Evolutionary conservation across 352 stramenopile genomes (phyloP).

Genomic region (Phytophthora melonis): DNA sequence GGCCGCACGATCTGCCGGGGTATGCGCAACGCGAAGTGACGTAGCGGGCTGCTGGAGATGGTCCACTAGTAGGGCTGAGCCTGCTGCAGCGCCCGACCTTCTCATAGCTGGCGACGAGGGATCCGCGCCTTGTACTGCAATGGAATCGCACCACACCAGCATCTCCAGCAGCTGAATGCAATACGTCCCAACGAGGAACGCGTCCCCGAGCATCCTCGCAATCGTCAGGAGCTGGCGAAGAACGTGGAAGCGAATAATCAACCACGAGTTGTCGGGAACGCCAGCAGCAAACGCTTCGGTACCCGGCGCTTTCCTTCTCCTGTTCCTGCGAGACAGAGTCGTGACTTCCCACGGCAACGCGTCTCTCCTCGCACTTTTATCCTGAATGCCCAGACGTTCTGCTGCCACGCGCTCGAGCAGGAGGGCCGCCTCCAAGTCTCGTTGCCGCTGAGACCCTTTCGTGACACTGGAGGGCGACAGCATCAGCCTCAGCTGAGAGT

Average conservation of each 20-base stretch:
- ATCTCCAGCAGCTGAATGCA: slow-evolving; percentile 75
- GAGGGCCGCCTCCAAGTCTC: slow-evolving; percentile 70
- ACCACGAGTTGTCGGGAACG: slow-evolving; percentile 59
- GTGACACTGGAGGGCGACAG: slow-evolving; percentile 36
- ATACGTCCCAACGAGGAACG: slow-evolving; percentile 61
- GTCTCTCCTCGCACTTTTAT: not conserved
- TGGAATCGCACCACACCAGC: slow-evolving; percentile 67
- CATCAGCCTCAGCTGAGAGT: slow-evolving; percentile 23
- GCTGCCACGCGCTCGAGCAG: slow-evolving; percentile 65
- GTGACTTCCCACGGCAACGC: slow-evolving; percentile 57
- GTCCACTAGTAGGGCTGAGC: slow-evolving; percentile 36
- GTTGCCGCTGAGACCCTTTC: slow-evolving; percentile 36
- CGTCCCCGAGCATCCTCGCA: slow-evolving; percentile 62
- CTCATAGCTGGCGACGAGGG: slow-evolving; percentile 9
- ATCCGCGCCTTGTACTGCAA: slow-evolving; percentile 25
- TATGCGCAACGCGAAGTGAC: slow-evolving; percentile 33
- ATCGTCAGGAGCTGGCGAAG: slow-evolving; percentile 79
- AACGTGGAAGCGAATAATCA: slow-evolving; percentile 79
- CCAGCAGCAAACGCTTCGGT: slow-evolving; percentile 1
- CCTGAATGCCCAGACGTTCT: slow-evolving; percentile 55
- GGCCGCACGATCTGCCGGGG: slow-evolving; percentile 23
- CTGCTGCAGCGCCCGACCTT: slow-evolving; percentile 1
- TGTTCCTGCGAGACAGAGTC: slow-evolving; percentile 39
- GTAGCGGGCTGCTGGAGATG: slow-evolving; percentile 46
- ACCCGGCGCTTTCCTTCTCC: slow-evolving; percentile 30